Evolutionary conservation across 2,329 filamentous ascomycete species (phyloP), one percentile per base, ranked within the genome.

Genomic region (Sclerotiophoma versabilis): DNA sequence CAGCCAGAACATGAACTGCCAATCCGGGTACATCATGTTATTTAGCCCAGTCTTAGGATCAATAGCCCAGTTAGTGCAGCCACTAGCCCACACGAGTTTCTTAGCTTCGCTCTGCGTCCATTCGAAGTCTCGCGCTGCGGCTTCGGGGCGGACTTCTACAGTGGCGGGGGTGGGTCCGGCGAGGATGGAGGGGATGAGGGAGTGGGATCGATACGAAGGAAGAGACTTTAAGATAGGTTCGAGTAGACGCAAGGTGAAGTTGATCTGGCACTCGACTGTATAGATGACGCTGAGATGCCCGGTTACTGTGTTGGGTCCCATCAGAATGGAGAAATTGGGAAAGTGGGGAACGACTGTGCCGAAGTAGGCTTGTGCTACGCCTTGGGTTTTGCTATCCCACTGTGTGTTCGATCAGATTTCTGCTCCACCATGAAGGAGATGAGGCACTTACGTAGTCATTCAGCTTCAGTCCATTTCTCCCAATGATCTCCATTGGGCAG

Each of bases 31-130:
- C 74, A 83, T 80, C 61, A 79, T 79, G 6, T 78, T 80, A 53
- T 84, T 84, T 39, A 77, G 70, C 0, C 76, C 76, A 0, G 80
- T 80, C 38, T 74, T 74, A 0, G 72, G 66, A 52, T 84, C 78
- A 2, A 84, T 72, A 3, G 77, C 81, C 82, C 81, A 84, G n/a
- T 76, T 79, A 1, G 76, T 78, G 57, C 82, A 84, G 0, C 81
- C 81, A 1, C 75, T 76, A 0, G 74, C 66, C 79, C 79, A 84
- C 0, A 84, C 81, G 1, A 83, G 63, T 29, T 71, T 70, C 38
- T 71, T 77, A 0, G 77, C 75, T 45, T 75, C 74, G 0, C 59
- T 38, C 43, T 83, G 78, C 23, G 80, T 76, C 63, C 67, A 76
- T 1, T 59, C 34, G 49, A 69, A 70, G 60, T 82, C 67, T 51